Conservation (phyloP, 495 filamentous ascomycete species). For the Acidomyces sp. region DNA sequence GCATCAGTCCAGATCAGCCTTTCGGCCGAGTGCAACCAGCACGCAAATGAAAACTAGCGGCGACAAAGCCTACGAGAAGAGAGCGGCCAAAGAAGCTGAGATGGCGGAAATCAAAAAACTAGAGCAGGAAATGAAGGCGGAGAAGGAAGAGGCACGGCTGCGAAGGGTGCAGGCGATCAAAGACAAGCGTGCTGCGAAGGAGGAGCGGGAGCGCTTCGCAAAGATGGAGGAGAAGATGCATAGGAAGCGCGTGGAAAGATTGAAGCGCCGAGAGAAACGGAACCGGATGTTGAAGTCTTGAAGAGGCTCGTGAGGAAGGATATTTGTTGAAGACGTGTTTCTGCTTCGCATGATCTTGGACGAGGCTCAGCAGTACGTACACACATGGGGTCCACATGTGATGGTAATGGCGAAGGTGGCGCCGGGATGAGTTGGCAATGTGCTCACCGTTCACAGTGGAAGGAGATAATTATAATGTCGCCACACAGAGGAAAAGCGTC, state of each 20-base stretch:
- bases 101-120: slow-evolving; percentile 66
- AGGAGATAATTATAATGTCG: no score
- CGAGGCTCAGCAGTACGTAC: no score
- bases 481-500: no score
- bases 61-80: slow-evolving; percentile 63
- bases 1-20: slow-evolving; percentile 70
- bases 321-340: no score
- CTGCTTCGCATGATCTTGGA: no score
- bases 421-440: no score
- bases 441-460: no score
- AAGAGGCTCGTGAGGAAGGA: slow-evolving; percentile 29
- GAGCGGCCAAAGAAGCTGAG: slow-evolving; percentile 49
- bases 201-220: slow-evolving; percentile 85
- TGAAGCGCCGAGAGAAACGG: slow-evolving; percentile 91
- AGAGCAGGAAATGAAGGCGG: slow-evolving; percentile 89
- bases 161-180: slow-evolving; percentile 63
- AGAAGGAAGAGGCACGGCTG: slow-evolving; percentile 82
- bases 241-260: slow-evolving; percentile 75
- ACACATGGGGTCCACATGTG: no score
- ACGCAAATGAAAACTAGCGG: no score
- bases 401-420: no score
- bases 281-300: slow-evolving; percentile 91
- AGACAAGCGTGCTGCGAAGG: slow-evolving; percentile 71
- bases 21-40: slow-evolving; percentile 61
- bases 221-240: slow-evolving; percentile 98